Base-by-base conservation (phyloP, 1,139 yeast genomes). In the Citeromyces siamensis region DNA sequence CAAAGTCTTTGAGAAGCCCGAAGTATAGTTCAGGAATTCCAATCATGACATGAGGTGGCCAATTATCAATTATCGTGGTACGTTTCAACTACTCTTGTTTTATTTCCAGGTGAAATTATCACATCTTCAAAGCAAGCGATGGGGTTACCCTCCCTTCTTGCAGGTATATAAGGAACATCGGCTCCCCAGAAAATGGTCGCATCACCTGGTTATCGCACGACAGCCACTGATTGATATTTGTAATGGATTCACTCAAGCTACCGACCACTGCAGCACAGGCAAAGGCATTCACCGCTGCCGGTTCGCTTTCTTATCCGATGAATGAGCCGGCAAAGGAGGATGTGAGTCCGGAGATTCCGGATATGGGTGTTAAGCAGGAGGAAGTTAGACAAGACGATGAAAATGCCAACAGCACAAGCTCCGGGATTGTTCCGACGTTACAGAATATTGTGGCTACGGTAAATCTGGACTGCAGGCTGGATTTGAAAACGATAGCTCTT, bases 401-500 rank as follows among this genome's bases (percentile, higher is more conserved):
- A 13, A 43, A 42, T 36, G 78, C 71, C 37, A 81, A 77, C 42
- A 77, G 81, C 31, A 72, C 81, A 5, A 77, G 88, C 2, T 83
- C 95, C 0, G 97, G 97, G 34, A 88, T 88, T 41, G 95, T 90
- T 8, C 98, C 98, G 33, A 88, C 97, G 0, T 66, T 88, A 48
- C 97, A 88, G 60, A 88, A 90, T 66, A 93, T 90, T 41, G 99
- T 90, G 36, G 98, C 99, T 27, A 90, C 99, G 0, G 98, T 90
- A 41, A 90, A 93, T 55, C 68, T 90, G 58, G 98, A 90, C 51
- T 90, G 98, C 59, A 79, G 97, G 44, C 66, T 90, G 51, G 98
- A 93, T 58, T 71, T 90, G 56, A 90, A 90, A 55, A 93, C 98
- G 19, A 93, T 90, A 58, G 99, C 99, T 1, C 66, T 90, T 46